Evolutionary conservation across 306 rosid species (phyloP).

Genomic region (Comarum palustre): DNA sequence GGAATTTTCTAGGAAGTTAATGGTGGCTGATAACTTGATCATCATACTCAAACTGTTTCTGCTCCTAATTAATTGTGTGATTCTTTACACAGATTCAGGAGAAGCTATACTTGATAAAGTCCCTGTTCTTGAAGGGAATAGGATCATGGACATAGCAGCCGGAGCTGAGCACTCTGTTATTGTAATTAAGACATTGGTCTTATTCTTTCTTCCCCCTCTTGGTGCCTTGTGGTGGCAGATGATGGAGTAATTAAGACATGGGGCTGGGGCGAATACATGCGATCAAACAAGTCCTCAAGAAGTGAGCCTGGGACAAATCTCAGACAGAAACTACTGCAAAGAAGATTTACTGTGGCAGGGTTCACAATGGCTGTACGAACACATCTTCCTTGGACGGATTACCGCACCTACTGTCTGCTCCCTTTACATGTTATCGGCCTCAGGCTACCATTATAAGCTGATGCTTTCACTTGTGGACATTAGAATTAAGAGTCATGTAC

Average conservation of each 20-base stretch:
- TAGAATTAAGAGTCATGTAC: neutral
- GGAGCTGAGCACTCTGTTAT: conserved; percentile 85
- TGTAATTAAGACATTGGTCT: too few species aligned
- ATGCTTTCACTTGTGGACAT: neutral
- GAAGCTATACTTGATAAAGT: conserved; percentile 46
- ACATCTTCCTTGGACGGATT: conserved; percentile 12
- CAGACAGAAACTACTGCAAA: conserved; percentile 26
- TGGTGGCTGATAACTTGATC: neutral
- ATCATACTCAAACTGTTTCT: neutral
- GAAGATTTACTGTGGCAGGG: conserved; percentile 78
- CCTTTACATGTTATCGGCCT: neutral
- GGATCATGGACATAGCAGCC: conserved; percentile 54
- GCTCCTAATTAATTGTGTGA: neutral
- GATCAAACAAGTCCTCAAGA: conserved; percentile 56
- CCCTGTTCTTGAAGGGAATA: conserved; percentile 44
- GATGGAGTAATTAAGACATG: conserved; percentile 65
- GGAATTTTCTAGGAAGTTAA: neutral
- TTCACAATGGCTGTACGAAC: conserved; percentile 58
- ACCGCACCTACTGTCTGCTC: neutral
- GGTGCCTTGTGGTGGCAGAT: conserved; percentile 29
- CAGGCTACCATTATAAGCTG: neutral
- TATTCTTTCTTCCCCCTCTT: neutral
- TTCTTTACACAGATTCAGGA: conserved; percentile 27
- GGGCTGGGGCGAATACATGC: conserved; percentile 89
- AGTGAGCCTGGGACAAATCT: conserved; percentile 34